Conservation (phyloP, 768 basidiomycete species). For the Cystobasidium ongulense region DNA sequence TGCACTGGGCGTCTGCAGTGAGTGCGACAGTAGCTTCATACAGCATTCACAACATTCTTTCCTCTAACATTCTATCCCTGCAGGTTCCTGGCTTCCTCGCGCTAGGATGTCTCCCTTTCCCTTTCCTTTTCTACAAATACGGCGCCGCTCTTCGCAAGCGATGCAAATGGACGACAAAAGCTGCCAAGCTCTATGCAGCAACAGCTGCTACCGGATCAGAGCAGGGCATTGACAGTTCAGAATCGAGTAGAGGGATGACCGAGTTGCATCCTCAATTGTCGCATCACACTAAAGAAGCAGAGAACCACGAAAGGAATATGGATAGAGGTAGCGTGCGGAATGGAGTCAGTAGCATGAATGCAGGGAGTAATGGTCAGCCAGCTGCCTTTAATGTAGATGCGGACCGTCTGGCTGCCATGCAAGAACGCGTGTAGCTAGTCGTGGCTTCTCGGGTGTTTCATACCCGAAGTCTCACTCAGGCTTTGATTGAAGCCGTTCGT, state of each 20-base stretch:
- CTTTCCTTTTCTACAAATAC: slow-evolving; percentile 39
- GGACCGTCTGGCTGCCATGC: too few relatives aligned
- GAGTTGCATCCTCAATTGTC: background rate
- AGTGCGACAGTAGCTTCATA: background rate
- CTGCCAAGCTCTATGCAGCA: background rate
- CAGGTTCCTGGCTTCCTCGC: background rate
- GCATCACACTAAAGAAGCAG: background rate
- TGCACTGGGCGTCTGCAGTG: slow-evolving; percentile 16
- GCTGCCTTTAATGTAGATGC: too few relatives aligned
- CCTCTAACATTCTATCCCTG: background rate
- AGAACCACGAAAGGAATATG: background rate
- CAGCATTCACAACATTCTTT: background rate
- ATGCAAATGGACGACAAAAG: slow-evolving; percentile 20
- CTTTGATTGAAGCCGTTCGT: too few relatives aligned
- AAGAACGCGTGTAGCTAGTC: too few relatives aligned
- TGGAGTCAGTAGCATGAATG: background rate
- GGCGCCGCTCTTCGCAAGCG: slow-evolving; percentile 37
- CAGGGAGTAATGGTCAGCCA: background rate
- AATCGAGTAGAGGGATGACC: background rate
- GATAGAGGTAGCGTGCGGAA: background rate
- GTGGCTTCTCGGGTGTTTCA: too few relatives aligned
- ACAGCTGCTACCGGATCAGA: background rate
- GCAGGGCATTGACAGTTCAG: background rate
- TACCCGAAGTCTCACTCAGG: too few relatives aligned
- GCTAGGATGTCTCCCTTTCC: slow-evolving; percentile 24